A percentile compares a stretch with the other conserved stretches of the same genome.
Conservation (phyloP, 2,329 filamentous ascomycete genomes). For the Fusarium sp. region DNA sequence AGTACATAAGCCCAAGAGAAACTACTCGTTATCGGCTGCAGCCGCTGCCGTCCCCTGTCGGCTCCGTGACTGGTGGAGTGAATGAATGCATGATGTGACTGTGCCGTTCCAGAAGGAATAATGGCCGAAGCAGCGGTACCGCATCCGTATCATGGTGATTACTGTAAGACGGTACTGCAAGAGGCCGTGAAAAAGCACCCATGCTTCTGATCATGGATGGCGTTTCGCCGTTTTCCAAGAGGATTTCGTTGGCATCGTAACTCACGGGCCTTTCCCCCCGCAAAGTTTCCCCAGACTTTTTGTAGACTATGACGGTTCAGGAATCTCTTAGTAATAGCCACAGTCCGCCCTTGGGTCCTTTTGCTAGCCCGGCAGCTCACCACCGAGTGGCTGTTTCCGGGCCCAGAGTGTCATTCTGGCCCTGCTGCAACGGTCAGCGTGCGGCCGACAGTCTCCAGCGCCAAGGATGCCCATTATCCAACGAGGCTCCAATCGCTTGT, state of each 20-base stretch:
- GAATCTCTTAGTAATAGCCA: constrained; percentile 22
- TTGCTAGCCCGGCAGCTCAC: neutral
- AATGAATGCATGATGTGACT: constrained; percentile 13
- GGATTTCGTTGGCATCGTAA: neutral
- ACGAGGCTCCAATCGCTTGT: neutral
- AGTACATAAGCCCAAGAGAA: constrained; percentile 1
- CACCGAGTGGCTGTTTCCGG: constrained; percentile 7
- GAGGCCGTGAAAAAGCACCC: neutral
- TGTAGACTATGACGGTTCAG: constrained; percentile 5
- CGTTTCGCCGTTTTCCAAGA: neutral
- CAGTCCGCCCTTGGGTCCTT: neutral
- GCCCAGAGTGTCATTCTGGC: neutral
- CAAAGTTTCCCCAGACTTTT: constrained; percentile 25
- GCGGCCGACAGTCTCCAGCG: constrained; percentile 4
- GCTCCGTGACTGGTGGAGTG: constrained; percentile 5
- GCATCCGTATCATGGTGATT: neutral
- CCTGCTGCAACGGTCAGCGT: constrained; percentile 9
- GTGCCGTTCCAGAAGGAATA: constrained; percentile 24
- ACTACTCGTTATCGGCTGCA: constrained; percentile 24
- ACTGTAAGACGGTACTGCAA: neutral
- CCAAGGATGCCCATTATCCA: neutral
- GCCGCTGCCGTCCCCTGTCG: neutral
- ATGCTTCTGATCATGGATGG: constrained; percentile 3
- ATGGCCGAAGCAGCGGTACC: neutral
- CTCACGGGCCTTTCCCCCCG: constrained; percentile 13